Evolutionary conservation across 169 alveolate genomes (phyloP).

Genomic region (Pseudocohnilembus persalinus): DNA sequence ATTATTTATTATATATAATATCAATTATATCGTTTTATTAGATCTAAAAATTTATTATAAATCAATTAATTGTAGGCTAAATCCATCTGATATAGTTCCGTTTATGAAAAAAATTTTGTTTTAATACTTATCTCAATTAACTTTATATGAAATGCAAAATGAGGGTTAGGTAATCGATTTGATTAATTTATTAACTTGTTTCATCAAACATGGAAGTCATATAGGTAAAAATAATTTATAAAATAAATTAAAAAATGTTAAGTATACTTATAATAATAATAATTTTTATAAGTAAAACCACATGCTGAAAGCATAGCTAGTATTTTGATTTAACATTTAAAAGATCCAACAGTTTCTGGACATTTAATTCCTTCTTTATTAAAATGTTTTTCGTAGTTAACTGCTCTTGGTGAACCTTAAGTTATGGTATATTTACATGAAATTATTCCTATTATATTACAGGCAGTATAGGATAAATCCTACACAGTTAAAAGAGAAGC

Average conservation of each 20-base stretch:
- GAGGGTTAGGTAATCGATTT: conserved; percentile 17
- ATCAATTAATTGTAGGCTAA: too few relatives aligned
- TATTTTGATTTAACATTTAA: conserved; percentile 46
- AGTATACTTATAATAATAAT: conserved; percentile 26
- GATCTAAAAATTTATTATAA: too few relatives aligned
- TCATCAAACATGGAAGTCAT: conserved; percentile 39
- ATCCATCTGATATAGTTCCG: conserved; percentile 62
- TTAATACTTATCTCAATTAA: conserved; percentile 42
- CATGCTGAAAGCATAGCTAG: conserved; percentile 51
- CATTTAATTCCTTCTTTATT: conserved; percentile 55
- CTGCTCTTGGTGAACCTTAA: conserved; percentile 52
- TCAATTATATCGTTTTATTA: not conserved
- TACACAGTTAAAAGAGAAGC: conserved; percentile 67
- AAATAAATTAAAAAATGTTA: conserved; percentile 43
- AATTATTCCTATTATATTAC: conserved; percentile 56
- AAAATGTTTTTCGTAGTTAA: conserved; percentile 61
- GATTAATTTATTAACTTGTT: conserved; percentile 16
- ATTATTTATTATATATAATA: too few relatives aligned
- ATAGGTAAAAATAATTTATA: conserved; percentile 51
- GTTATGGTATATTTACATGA: conserved; percentile 55
- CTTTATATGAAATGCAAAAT: conserved; percentile 34
- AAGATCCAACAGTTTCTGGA: conserved; percentile 48
- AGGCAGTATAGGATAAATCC: conserved; percentile 64
- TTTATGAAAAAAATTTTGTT: conserved; percentile 58
- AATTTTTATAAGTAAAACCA: conserved; percentile 45